Evolutionary conservation across 371 early-diverging fungal species (phyloP), one percentile per base, ranked within the genome.

Genomic region (Gilbertella persicaria): DNA sequence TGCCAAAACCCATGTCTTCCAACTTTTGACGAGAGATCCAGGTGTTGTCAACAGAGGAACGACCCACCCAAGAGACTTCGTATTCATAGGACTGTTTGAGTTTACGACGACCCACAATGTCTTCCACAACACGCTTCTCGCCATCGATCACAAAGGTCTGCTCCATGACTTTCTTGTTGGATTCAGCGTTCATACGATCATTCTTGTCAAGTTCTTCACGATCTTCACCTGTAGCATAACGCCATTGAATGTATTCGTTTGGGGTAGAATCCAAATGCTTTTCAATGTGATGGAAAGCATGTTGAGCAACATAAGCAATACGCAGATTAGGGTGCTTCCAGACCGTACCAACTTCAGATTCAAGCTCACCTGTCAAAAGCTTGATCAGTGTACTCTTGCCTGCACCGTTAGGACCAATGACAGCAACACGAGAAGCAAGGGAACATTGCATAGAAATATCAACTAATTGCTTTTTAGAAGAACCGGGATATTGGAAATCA

Each of bases 351-450:
- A 53, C 28, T 14, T 66, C 67, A 24, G 75, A 53, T 28, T 69
- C 75, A 26, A 71, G 60, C 39, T 73, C 88, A 60, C 89, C 89
- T 45, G 89, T 87, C 58, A 94, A 59, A 17, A 90, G 62, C 80
- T 94, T 94, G 79, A 94, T 85, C 62, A 91, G 65, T 10, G 90
- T 90, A 24, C 83, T 82, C 51, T 89, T 89, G 43, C 89, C 90
- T 43, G 85, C 83, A 59, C 91, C 91, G 69, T 91, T 89, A 29
- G 80, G 79, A 38, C 90, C 89, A 47, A 88, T 81, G 52, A 87
- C 79, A 30, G 81, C 85, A 39, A 87, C 83, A 64, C 87, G 85
- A 51, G 91, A 85, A 46, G 76, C 69, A 42, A 88, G 69, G 20
- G 87, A 85, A 53, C 78, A 77, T 59, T 83, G 83, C 58, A 86